Base-by-base conservation (phyloP, 2,329 filamentous ascomycete species). In the Lojkania enalia region DNA sequence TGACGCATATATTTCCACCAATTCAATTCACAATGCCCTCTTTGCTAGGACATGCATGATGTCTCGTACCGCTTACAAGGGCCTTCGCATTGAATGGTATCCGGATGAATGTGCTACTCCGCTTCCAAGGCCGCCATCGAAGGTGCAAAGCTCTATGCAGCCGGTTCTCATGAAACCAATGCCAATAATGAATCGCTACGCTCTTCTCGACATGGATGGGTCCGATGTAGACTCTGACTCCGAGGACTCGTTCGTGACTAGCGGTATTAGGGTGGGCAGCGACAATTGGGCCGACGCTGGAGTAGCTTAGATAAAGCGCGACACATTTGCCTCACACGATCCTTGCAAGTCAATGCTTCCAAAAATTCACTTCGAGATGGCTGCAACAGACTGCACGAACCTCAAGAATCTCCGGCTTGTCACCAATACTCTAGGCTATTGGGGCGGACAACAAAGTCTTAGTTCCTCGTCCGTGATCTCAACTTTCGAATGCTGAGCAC, bases 1-100 rank as follows among this genome's bases (percentile, higher is more conserved):
- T 3, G 80, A 83, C 64, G 86, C 80, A 46, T 81, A 81, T 64
- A 82, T 95, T 52, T 84, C 81, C 43, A 88, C 85, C 5, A 95
- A 91, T 66, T 90, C 88, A 0, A 78, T 95, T 7, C 79, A 86
- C 59, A 85, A 86, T 50, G 86, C 88, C 9, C 77, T 89, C 40
- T 88, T 85, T 67, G 88, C 88, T 6, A 80, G 82, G 14, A 87
- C 81, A 7, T 94, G 88, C 71, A 87, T 95, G 85, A 84, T 86
- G 80, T 76, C 71, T 44, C 67, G 71, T 44, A 82, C 80, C 12
- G 78, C 77, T 20, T 95, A 94, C 72, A 88, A 85, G 61, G 77
- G 80, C 16, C 82, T 78, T 48, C 84, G 78, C 50, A 86, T 95
- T 54, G 82, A 85, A 12, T 92, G 84, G 78, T 83, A 78, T 49